These are phyloP conservation scores for Hypoxylon sp. DNA, from an alignment of 2,329 filamentous ascomycete species.

Conservation along the genomic window DNA sequence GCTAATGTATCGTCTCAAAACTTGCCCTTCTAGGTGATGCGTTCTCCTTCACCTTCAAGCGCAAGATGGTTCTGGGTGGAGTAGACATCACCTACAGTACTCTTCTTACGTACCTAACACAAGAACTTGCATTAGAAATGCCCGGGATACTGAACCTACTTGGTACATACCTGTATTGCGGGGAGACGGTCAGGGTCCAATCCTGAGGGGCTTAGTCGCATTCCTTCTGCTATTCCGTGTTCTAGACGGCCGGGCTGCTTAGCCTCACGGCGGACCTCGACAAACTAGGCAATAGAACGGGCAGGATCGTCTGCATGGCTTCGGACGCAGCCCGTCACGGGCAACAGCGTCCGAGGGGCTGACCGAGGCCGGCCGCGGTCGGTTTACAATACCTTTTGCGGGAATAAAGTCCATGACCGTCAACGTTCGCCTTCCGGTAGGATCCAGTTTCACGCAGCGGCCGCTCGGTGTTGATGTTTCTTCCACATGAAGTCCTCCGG, in stretches of 20 bases:
- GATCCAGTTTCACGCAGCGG: constrained; percentile 1
- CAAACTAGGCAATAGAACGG: background rate
- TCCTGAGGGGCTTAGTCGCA: background rate
- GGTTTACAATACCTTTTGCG: constrained; percentile 3
- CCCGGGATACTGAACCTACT: background rate
- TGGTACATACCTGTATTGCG: background rate
- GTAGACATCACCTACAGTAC: no score
- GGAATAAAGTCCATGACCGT: background rate
- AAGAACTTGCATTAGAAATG: background rate
- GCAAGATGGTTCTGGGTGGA: no score
- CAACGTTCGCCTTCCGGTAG: constrained; percentile 5
- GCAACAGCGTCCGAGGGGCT: constrained; percentile 1
- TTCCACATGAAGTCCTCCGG: background rate
- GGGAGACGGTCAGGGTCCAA: background rate
- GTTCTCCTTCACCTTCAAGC: background rate
- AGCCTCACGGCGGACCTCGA: background rate
- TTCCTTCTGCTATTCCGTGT: background rate
- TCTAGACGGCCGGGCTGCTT: no score
- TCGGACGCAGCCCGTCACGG: constrained; percentile 1
- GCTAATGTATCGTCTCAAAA: background rate
- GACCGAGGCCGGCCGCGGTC: constrained; percentile 4
- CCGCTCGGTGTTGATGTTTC: constrained; percentile 1
- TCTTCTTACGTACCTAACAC: background rate
- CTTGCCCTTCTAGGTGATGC: background rate
- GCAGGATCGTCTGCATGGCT: constrained; percentile 2